Evolutionary conservation across 345 rosid species (phyloP).

Genomic region (Rhizophora mangle): DNA sequence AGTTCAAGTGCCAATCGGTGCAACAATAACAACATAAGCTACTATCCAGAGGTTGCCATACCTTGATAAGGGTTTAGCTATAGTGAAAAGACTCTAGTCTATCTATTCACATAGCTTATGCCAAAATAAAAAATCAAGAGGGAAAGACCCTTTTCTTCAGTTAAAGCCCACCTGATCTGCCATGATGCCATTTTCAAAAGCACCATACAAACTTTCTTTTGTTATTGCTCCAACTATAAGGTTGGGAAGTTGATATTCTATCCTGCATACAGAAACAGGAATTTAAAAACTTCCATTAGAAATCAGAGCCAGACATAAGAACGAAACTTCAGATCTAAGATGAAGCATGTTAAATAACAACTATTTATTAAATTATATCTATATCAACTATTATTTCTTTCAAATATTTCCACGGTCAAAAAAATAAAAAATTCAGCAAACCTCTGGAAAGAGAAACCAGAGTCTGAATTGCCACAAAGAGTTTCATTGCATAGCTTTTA

Average conservation of each 20-base stretch:
- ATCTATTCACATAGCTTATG: neutral
- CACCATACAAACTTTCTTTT: conserved; percentile 81
- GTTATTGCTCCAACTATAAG: conserved; percentile 88
- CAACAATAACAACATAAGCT: too few relatives aligned
- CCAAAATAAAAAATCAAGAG: neutral
- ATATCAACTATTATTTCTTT: too few relatives aligned
- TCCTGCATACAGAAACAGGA: conserved; percentile 44
- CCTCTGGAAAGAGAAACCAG: too few relatives aligned
- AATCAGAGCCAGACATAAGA: neutral
- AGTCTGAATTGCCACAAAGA: too few relatives aligned
- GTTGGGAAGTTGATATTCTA: conserved; percentile 94
- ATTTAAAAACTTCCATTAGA: neutral
- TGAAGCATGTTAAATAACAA: neutral
- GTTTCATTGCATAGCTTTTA: too few relatives aligned
- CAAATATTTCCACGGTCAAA: too few relatives aligned
- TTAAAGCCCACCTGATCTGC: conserved; percentile 61
- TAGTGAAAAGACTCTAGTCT: neutral
- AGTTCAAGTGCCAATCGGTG: too few relatives aligned
- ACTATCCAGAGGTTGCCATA: too few relatives aligned
- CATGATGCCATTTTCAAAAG: conserved; percentile 90
- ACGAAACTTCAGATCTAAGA: neutral
- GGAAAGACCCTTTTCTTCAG: conserved; percentile 9
- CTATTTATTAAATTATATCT: too few relatives aligned
- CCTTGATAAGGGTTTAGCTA: too few relatives aligned
- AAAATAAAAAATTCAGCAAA: too few relatives aligned